Base-by-base conservation (phyloP, 2,329 filamentous ascomycete genomes). In the Pseudogymnoascus sp. region DNA sequence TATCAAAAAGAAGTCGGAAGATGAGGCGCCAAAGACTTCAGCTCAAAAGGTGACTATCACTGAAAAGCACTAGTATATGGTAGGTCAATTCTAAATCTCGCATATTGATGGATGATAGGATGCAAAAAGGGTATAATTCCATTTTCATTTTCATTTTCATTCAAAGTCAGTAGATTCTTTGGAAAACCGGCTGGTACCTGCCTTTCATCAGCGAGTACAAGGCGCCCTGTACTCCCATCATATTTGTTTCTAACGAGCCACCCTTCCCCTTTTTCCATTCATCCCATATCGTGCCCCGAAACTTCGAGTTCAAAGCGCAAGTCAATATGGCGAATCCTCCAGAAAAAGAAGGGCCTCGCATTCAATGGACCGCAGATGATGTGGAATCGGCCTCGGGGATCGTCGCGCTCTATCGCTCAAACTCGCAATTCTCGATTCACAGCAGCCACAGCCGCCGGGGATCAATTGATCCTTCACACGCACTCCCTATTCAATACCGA, bases 401-500 rank as follows among this genome's bases (percentile, higher is more conserved):
- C n/a, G n/a, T n/a, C 25, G 62, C 66, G 12, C 65, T 71, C 21
- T 67, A 67, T 28, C 68, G 70, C 12, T 63, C 67, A 43, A 69
- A 65, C 37, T 71, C 70, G n/a, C 69, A 66, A 41, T 65, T 69
- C 16, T 70, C 68, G 7, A 70, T 72, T 61, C 65, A 67, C 43
- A 71, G 69, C 33, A 38, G 63, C 4, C 67, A 68, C 33, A 71
- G 70, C 21, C 65, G 70, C 62, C 66, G 71, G 64, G 69, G 65
- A 4, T 69, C 67, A 4, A 75, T 80, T 31, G 77, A 80, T 62
- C 77, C 76, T 4, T 69, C 73, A 1, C 72, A 76, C 12, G 74
- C 73, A 2, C 71, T 83, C 59, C 81, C 81, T n/a, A 81, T 83
- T 61, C 79, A 82, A 65, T 84, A 83, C 68, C 79, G 81, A 49